phyloP scores from a whole-genome alignment of 2,329 filamentous ascomycete genomes.

The Aspergillus puulaauensis region DNA sequence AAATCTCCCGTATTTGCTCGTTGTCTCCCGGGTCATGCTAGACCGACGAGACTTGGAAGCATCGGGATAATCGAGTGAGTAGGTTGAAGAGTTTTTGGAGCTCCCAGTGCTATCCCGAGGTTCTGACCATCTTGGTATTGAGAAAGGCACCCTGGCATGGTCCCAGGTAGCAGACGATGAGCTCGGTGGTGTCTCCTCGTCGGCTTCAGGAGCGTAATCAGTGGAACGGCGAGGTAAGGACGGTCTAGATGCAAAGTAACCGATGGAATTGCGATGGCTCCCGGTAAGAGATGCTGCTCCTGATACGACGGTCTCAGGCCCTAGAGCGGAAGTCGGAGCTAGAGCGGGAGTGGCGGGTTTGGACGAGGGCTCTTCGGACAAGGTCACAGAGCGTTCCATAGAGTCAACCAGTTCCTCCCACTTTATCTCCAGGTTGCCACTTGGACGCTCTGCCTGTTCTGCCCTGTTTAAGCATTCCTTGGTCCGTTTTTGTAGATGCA shows the following conservation, averaged over 20 bases:
- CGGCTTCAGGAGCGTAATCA: conserved; percentile 35
- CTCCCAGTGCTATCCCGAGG: conserved; percentile 43
- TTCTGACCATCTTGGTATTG: conserved; percentile 41
- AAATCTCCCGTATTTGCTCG: conserved; percentile 41
- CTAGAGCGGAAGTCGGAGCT: conserved; percentile 24
- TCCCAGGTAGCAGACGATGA: conserved; percentile 47
- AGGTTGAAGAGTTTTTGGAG: conserved; percentile 49
- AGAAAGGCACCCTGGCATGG: conserved; percentile 40
- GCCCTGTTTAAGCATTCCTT: conserved; percentile 47
- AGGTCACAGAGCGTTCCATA: conserved; percentile 45
- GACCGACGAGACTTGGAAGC: conserved; percentile 36
- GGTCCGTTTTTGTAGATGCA: conserved; percentile 43
- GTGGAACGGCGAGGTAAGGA: conserved; percentile 40
- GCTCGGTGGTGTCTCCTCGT: conserved; percentile 48
- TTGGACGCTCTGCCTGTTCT: conserved; percentile 50
- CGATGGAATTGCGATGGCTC: conserved; percentile 42
- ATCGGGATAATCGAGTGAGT: conserved; percentile 43
- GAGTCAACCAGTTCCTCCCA: conserved; percentile 52
- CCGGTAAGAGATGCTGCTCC: conserved; percentile 29
- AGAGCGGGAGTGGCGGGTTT: conserved; percentile 39
- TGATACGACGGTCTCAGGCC: conserved; percentile 31
- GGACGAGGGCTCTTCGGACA: conserved; percentile 39
- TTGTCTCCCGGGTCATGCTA: conserved; percentile 39
- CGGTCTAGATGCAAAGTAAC: conserved; percentile 40
- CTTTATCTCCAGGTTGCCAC: conserved; percentile 46